These are phyloP conservation scores for Naegleria fowleri DNA, from an alignment of 208 protist species.

Conservation along the genomic window DNA sequence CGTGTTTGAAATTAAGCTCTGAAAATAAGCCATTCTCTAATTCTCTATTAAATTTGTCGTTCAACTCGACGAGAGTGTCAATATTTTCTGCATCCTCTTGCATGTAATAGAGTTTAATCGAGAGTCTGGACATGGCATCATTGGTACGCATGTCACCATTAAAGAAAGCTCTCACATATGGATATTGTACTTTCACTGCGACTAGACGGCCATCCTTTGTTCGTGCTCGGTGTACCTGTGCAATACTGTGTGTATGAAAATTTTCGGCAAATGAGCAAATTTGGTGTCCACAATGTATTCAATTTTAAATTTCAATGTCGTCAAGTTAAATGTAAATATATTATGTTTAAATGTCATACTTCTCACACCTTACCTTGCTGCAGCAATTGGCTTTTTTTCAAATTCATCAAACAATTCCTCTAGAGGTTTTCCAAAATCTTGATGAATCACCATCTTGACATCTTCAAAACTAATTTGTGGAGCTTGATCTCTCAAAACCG, in stretches of 20 bases:
- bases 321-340: no score
- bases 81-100: conserved; percentile 10
- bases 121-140: conserved; percentile 33
- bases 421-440: conserved; percentile 41
- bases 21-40: background rate
- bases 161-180: conserved; percentile 30
- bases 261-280: no score
- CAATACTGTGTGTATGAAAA: conserved; percentile 36
- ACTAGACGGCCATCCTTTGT: conserved; percentile 40
- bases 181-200: conserved; percentile 55
- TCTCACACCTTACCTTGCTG: conserved; percentile 33
- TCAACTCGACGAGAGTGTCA: background rate
- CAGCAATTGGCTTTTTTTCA: conserved; percentile 50
- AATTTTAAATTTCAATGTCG: no score
- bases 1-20: conserved; percentile 25
- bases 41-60: conserved; percentile 22
- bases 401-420: conserved; percentile 48
- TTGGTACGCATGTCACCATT: conserved; percentile 40
- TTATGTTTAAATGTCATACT: background rate
- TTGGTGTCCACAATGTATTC: no score
- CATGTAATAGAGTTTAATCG: background rate
- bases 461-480: conserved; percentile 35
- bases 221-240: conserved; percentile 43
- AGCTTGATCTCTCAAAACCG: conserved; percentile 50
- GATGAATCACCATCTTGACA: conserved; percentile 39